Percentiles rank a stretch among this genome's conserved stretches.
These are phyloP conservation scores for Coccomyxa sp. DNA, from an alignment of 139 green algal species.

Conservation along the genomic window DNA sequence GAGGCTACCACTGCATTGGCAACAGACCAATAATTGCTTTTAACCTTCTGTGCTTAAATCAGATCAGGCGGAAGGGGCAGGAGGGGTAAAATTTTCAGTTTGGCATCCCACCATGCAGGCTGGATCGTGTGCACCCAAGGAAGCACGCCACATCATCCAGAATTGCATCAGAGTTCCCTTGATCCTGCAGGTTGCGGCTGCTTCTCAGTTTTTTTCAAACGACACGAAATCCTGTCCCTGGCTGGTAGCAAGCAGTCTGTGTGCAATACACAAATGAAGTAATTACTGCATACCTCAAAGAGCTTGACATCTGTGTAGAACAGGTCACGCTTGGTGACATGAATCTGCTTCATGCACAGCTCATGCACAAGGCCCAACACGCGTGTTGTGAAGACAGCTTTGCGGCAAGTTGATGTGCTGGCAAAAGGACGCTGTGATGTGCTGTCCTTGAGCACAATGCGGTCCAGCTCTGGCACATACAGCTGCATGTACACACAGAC, in stretches of 20 bases:
- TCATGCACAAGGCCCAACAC: slow-evolving; percentile 87
- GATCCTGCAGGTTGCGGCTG: slow-evolving; percentile 47
- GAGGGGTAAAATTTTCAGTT: too few relatives aligned
- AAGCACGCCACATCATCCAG: slow-evolving; percentile 95
- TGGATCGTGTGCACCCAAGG: slow-evolving; percentile 91
- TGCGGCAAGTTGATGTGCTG: slow-evolving; percentile 68
- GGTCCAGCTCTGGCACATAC: slow-evolving; percentile 80
- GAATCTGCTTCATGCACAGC: slow-evolving; percentile 61
- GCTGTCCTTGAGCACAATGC: slow-evolving; percentile 87
- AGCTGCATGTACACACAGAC: slow-evolving; percentile 30
- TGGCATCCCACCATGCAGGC: slow-evolving; percentile 65
- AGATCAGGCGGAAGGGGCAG: too few relatives aligned
- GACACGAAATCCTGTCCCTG: too few relatives aligned
- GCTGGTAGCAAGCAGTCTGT: too few relatives aligned
- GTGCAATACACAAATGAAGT: too few relatives aligned
- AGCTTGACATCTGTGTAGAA: slow-evolving; percentile 99
- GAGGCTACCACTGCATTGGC: slow-evolving; percentile 79
- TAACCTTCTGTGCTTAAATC: too few relatives aligned
- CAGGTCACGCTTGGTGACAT: slow-evolving; percentile 89
- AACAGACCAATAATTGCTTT: neutral
- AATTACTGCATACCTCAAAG: slow-evolving; percentile 62
- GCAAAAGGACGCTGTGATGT: slow-evolving; percentile 68
- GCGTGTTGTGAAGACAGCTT: slow-evolving; percentile 82
- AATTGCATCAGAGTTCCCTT: slow-evolving; percentile 76
- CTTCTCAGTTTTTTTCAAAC: too few relatives aligned